Conservation (phyloP, 257 asterid genomes). For the Gardenia jasminoides region DNA sequence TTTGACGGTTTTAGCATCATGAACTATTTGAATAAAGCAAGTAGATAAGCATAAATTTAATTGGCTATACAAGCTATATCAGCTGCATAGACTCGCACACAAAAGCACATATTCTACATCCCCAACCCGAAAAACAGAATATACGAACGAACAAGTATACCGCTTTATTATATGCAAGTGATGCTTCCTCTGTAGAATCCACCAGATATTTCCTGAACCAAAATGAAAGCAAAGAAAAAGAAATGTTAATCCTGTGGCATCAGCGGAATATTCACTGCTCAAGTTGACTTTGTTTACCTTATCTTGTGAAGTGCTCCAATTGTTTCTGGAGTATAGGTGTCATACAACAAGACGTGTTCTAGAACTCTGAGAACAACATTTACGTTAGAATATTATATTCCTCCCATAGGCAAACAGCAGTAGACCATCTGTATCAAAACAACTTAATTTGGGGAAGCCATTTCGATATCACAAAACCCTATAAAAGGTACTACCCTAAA, state of each 20-base stretch:
- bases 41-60: not conserved
- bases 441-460: not conserved
- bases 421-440: not conserved
- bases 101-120: conserved; percentile 5
- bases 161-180: conserved; percentile 95
- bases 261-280: not conserved
- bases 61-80: conserved; percentile 2
- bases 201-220: conserved; percentile 73
- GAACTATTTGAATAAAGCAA: not conserved
- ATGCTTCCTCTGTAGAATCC: conserved; percentile 95
- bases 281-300: conserved; percentile 46
- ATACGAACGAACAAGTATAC: conserved; percentile 45
- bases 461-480: not conserved
- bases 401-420: not conserved
- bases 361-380: conserved; percentile 58
- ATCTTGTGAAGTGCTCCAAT: conserved; percentile 93
- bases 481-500: not conserved
- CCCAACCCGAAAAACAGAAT: conserved; percentile 1
- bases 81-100: not conserved
- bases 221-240: conserved; percentile 1
- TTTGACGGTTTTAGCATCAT: too few species aligned
- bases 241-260: not conserved
- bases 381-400: not conserved
- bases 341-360: conserved; percentile 91
- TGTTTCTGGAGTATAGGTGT: conserved; percentile 84